Evolutionary conservation across 371 early-diverging fungal genomes (phyloP), one percentile per base, ranked within the genome.

Genomic region (Umbelopsis sp.): DNA sequence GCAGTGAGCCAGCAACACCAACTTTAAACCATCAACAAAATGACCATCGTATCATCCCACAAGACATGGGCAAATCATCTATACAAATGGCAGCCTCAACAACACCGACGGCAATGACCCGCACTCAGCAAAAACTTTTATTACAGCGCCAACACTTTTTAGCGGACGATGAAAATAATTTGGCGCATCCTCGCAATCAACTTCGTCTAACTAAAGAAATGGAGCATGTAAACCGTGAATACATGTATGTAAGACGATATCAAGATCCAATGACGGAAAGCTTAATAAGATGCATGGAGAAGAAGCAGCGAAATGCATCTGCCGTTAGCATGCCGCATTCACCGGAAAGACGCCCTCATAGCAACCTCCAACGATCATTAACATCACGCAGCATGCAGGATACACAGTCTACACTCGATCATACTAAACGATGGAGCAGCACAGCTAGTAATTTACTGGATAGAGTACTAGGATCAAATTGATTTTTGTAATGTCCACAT

Each of bases 51-150:
- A 7, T 35, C 4, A 29, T 32, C 29, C 29, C 16, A 14, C 29
- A 37, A 14, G 57, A 57, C 4, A 29, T 35, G 9, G 22, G 16
- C 57, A 57, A 35, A 29, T 57, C 57, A 16, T 57, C 57, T 16
- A 57, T 57, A 57, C 57, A 57, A 57, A 57, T 57, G 1, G 64
- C 73, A 12, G 70, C 70, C 22, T 70, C 67, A 16, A 50, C 72
- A 2, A 65, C 53, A 9, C 63, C 72, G n/a, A 65, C 70, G 4
- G 70, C 67, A 3, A 73, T 83, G 10, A 76, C 87, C n/a, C 72
- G 87, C 63, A 85, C 85, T 14, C 86, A 86, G 52, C 84, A 85
- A 66, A 84, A 87, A 66, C 66, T 84, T 0, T 66, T 83, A 67
- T 65, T 84, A 16, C 83, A 86, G 53, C 74, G 80, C 57, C 85